Base-by-base conservation (phyloP, 1,284 basidiomycete genomes). In the Amylostereum chailletii region DNA sequence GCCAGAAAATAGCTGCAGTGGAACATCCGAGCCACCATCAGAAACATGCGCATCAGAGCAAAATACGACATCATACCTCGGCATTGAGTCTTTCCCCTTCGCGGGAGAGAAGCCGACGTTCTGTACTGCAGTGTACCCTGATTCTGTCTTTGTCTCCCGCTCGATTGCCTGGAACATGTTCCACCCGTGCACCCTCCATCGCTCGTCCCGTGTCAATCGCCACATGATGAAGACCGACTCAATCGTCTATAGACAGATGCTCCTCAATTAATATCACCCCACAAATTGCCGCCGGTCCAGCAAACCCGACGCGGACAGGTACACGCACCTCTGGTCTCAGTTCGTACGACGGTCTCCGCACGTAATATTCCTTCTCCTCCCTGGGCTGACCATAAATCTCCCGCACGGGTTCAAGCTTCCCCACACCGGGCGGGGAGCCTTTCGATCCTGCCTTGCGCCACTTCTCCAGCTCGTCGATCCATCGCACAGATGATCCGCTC, bases 181-280 rank as follows among this genome's bases (percentile, higher is more conserved):
- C 85, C 85, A 90, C 2, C 87, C 88, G 49, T 82, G 75, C 51
- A 89, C 77, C 41, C 86, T 70, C 86, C 86, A 89, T 34, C 72
- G 75, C 5, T 65, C 63, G 51, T 89, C 75, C 0, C 79, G 75
- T 1, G 85, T 88, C 11, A 76, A 75, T 47, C 76, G 71, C 81
- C 83, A 89, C 56, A 88, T 64, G 32, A 85, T 62, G 59, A 81
- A 86, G 52, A 86, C 69, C 34, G 75, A 81, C 56, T 87, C 84
- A 4, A 86, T 60, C 4, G 84, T 75, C 84, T 88, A 52, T 10
- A 43, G 34, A 47, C 4, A 41, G 39, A 19, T n/a, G 26, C 26
- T n/a, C 10, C 32, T 7, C 37, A 47, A 34, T 38, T 31, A 41
- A 45, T 31, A 27, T 19, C 19, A 9, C 3, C 38, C 33, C n/a